These are phyloP conservation scores for Herpetomonas tarakana DNA, from an alignment of 208 protist genomes.

Conservation along the genomic window DNA sequence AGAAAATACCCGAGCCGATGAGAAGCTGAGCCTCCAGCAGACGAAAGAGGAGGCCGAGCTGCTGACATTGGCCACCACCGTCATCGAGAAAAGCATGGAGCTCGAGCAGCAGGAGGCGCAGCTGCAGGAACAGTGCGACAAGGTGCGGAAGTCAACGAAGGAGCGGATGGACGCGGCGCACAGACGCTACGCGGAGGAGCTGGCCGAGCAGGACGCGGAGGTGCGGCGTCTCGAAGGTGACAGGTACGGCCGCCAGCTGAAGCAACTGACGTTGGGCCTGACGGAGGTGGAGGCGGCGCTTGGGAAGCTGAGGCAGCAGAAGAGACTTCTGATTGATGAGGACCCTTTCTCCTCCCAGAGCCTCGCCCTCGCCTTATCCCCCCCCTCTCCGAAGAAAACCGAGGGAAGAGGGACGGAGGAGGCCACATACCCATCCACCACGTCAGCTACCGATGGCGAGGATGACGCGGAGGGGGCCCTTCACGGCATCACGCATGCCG, in stretches of 20 bases:
- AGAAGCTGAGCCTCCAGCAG: slow-evolving; percentile 12
- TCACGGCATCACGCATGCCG: neutral
- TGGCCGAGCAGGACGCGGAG: slow-evolving; percentile 15
- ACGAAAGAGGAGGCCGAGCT: slow-evolving; percentile 27
- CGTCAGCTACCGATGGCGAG: neutral
- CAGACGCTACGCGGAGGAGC: slow-evolving; percentile 4
- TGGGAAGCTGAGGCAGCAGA: neutral
- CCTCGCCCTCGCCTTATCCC: neutral
- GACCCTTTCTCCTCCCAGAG: neutral
- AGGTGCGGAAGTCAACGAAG: slow-evolving; percentile 10
- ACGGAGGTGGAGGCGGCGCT: neutral
- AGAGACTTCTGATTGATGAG: neutral
- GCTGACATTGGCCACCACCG: slow-evolving; percentile 16
- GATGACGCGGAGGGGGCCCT: neutral
- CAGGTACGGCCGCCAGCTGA: slow-evolving; percentile 12
- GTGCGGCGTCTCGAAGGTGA: slow-evolving; percentile 6
- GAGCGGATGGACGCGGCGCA: slow-evolving; percentile 11
- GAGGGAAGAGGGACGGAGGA: neutral
- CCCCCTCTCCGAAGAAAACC: neutral
- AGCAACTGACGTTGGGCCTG: neutral
- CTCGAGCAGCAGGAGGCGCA: slow-evolving; percentile 7
- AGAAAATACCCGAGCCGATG: slow-evolving; percentile 12
- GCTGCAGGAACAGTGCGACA: neutral
- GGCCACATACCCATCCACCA: too few relatives aligned
- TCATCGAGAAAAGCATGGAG: slow-evolving; percentile 25